Evolutionary conservation across 108 stramenopile genomes (phyloP).

Genomic region (Skeletonema costatum): DNA sequence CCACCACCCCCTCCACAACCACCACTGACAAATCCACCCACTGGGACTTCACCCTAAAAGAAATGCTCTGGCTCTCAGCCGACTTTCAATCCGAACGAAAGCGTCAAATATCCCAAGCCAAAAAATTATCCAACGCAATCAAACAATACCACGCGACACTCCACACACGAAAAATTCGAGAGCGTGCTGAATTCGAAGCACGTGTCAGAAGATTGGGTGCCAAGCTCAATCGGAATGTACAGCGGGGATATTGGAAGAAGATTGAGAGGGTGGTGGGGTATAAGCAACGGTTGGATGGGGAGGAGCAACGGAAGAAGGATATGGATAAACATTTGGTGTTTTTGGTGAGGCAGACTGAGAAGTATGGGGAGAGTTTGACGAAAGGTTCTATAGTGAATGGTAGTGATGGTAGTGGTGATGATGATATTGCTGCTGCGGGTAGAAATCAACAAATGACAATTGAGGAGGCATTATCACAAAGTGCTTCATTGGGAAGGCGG

Average conservation of each 20-base stretch:
- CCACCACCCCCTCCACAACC: conserved; percentile 16
- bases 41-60: conserved; percentile 84
- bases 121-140: conserved; percentile 54
- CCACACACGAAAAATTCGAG: conserved; percentile 40
- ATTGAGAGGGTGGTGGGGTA: conserved; percentile 84
- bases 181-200: conserved; percentile 58
- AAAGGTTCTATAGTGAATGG: not conserved
- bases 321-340: conserved; percentile 88
- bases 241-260: conserved; percentile 68
- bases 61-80: conserved; percentile 69
- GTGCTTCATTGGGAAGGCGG: not conserved
- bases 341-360: conserved; percentile 84
- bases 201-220: conserved; percentile 59
- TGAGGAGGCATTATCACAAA: conserved; percentile 57
- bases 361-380: conserved; percentile 64
- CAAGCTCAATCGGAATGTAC: conserved; percentile 44
- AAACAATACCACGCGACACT: conserved; percentile 51
- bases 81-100: conserved; percentile 86
- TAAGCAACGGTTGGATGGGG: conserved; percentile 73
- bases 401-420: conserved; percentile 13
- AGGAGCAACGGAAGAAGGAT: conserved; percentile 62
- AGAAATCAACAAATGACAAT: conserved; percentile 47
- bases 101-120: conserved; percentile 65
- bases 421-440: conserved; percentile 4
- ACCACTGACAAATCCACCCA: conserved; percentile 67